Evolutionary conservation across 2,329 filamentous ascomycete genomes (phyloP), one percentile per base, ranked within the genome.

Genomic region (Penicillium concentricum): DNA sequence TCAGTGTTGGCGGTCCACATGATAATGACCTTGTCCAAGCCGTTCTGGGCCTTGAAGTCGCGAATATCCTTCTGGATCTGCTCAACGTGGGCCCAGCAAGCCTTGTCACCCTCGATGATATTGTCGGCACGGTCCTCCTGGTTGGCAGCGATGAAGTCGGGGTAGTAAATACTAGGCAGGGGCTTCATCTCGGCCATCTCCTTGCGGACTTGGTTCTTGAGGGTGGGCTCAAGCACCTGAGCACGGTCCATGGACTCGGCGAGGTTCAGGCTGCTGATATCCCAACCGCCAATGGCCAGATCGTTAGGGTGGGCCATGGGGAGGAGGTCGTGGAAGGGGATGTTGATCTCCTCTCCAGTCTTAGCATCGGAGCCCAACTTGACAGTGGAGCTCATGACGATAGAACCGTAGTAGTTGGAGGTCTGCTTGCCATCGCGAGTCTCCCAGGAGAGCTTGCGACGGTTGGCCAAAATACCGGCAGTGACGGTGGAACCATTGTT

Each of bases 1-100:
- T 99, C 94, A 13, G 94, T 99, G 82, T 99, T 99, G 78, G 94
- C 94, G 57, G 94, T 97, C 94, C 94, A 99, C 78, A 94, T 89
- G 60, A 99, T 88, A 72, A 99, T 91, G 72, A 99, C 89, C 82
- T 95, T 97, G 82, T 97, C 93, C 34, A 99, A 86, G 58, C 76
- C 80, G 74, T 97, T 90, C 69, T 84, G 79, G 61, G 86, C 79
- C 83, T 97, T 97, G 86, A 99, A 99, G 63, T 95, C 86, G 64
- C 86, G 90, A 69, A 99, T 97, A 71, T 99, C 92, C 76, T 90
- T 84, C 72, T 92, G 92, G 70, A 99, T 88, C 74, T 93, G 85
- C 80, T 97, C 92, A 46, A 99, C 91, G 72, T 99, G 94, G 56
- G 86, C 91, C 78, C 81, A 87, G 75, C 82, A 91, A 63, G 92